A percentile compares a stretch with the other conserved stretches of the same genome.
Evolutionary conservation across 2,329 filamentous ascomycete genomes (phyloP).

Genomic region (Chrysoporthe cubensis): DNA sequence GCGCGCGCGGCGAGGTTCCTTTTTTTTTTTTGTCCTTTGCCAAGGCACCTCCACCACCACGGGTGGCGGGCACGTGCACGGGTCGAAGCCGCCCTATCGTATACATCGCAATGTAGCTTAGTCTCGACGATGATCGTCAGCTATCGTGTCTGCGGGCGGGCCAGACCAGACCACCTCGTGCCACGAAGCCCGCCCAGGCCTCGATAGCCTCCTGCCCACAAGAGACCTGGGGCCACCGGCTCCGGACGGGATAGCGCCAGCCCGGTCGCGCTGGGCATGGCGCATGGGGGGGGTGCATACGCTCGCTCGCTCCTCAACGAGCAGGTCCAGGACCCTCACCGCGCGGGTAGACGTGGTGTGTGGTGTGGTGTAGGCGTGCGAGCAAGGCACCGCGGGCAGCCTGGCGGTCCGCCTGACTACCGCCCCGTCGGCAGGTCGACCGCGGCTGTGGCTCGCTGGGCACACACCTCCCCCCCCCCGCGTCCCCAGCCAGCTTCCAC

Average conservation of each 20-base stretch:
- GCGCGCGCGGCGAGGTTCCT: not conserved
- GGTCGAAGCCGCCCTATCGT: too few relatives aligned
- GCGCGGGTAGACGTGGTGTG: not conserved
- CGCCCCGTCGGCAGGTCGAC: not conserved
- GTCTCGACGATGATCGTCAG: not conserved
- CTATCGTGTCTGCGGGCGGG: not conserved
- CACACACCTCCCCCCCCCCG: too few relatives aligned
- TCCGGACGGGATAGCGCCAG: not conserved
- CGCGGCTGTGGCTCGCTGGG: conserved; percentile 14
- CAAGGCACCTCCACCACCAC: too few relatives aligned
- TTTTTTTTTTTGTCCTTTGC: not conserved
- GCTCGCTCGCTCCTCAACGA: conserved; percentile 1
- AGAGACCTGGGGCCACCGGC: conserved; percentile 1
- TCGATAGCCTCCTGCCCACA: conserved; percentile 10
- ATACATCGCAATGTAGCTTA: not conserved
- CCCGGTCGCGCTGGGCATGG: too few relatives aligned
- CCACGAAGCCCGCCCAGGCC: not conserved
- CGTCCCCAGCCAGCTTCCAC: conserved; percentile 8
- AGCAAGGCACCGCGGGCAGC: not conserved
- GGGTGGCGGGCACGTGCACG: too few relatives aligned
- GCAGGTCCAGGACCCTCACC: not conserved
- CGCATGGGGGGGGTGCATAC: too few relatives aligned
- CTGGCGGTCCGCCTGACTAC: not conserved
- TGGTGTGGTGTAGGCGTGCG: not conserved
- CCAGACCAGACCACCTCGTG: not conserved